Evolutionary conservation across 768 basidiomycete genomes (phyloP), one percentile per base, ranked within the genome.

Genomic region (Leccinum uliginosum): DNA sequence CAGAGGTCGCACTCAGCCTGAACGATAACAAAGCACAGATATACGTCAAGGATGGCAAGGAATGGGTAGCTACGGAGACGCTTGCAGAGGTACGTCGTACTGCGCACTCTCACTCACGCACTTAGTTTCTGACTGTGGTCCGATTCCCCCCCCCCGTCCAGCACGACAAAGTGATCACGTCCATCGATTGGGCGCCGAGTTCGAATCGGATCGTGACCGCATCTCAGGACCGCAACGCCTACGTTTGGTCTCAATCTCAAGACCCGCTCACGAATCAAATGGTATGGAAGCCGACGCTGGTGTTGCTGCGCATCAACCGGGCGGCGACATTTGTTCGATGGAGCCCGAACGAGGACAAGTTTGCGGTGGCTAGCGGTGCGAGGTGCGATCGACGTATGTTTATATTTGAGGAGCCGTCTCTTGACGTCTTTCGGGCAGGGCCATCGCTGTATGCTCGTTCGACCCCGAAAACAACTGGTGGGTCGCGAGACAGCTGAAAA

Each of bases 381-480:
- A 83, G 93, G 93, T 93, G 64, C 19, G 46, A 52, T 49, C 6
- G 2, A 9, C 15, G 6, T 51, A 27, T 23, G 46, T 54, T 50
- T 10, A 47, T 48, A 43, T 24, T 6, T 17, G 14, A 5, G 34
- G 7, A 12, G 5, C 2, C 21, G 19, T 46, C 12, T 19, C 35
- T 57, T 56, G 50, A 54, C 47, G 24, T 2, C n/a, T 40, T 51
- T 19, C 6, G 15, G 21, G 21, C 43, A 92, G 96, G 40, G 90
- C 94, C 34, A 95, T 98, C 65, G 92, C 94, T 11, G 83, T 99
- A 50, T 99, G 97, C 71, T 95, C 91, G 17, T 99, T 97, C 67
- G 97, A 99, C 70, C 80, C 89, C 10, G 97, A 99, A 77, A 95
- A 90, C 75, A 90, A 99, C 72, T 99, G 97, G 97, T 99, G 97